Evolutionary conservation across 768 basidiomycete species (phyloP), one percentile per base, ranked within the genome.

Genomic region (Tubosaeta brunneosetosa): DNA sequence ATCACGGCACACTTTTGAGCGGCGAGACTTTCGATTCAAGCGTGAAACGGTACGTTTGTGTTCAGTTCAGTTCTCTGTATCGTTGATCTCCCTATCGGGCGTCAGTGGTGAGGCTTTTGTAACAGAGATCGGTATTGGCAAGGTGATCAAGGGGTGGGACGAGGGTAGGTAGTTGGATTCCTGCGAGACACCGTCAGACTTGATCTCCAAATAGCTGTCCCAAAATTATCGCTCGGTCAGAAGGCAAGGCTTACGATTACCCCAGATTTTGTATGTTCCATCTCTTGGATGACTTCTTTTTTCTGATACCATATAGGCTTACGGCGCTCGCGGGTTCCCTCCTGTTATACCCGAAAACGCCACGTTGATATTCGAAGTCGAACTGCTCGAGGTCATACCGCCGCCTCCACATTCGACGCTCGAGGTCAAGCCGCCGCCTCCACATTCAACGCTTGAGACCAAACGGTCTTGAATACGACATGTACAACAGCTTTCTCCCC

Each of bases 111-210:
- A 4, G 0, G 80, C 88, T 1, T 92, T 93, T 66, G 61, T 69
- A 55, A 89, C 87, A 3, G 63, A 80, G 64, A 91, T 92, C 56
- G 89, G 91, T 42, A 73, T 82, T 17, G 87, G 88, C 8, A 83
- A 85, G 64, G 91, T 94, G 44, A 93, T 94, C 72, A 86, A 77
- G 64, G 89, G 91, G 29, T 94, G 91, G 92, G 91, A 93, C 63
- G 88, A 92, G 68, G 91, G 92, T 85, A 58, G 60, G 77, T 70
- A 33, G 26, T 8, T 13, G 12, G 9, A 17, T 41, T 27, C 33
- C 4, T 12, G 32, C 11, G 29, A 8, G 22, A 31, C 27, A 6
- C 14, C 11, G 12, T 42, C 8, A 11, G 16, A 16, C 10, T 26
- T 55, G 33, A 57, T 50, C 37, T 27, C 33, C 43, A 9, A 6